A percentile compares a stretch with the other conserved stretches of the same genome.
Conservation (phyloP, 768 basidiomycete genomes). For the Galerina marginata region DNA sequence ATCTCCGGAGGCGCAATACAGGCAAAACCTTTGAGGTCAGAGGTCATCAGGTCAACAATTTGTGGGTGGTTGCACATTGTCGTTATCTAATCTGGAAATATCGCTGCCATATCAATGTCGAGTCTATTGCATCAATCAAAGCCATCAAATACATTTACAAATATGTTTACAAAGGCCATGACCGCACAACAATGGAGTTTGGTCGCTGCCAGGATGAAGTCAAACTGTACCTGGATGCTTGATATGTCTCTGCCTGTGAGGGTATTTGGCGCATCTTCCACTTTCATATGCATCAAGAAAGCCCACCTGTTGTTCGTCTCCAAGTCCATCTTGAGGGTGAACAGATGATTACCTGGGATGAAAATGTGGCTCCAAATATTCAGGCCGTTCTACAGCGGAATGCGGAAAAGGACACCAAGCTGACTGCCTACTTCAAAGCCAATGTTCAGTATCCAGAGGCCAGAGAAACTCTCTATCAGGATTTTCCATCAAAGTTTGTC, state of each 20-base stretch:
- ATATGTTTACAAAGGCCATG: too few species aligned
- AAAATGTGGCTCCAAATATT: conserved; percentile 25
- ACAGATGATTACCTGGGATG: conserved; percentile 40
- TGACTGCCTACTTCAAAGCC: conserved; percentile 40
- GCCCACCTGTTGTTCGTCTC: conserved; percentile 43
- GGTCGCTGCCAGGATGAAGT: too few species aligned
- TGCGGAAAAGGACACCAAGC: conserved; percentile 23
- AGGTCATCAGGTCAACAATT: conserved; percentile 39
- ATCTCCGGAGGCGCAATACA: conserved; percentile 40
- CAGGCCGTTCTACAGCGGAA: conserved; percentile 23
- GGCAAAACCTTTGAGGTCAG: conserved; percentile 19
- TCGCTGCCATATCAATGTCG: too few species aligned
- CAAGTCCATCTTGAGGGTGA: conserved; percentile 47
- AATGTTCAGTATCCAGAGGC: conserved; percentile 27
- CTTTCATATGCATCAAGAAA: conserved; percentile 35
- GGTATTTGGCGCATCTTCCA: conserved; percentile 39
- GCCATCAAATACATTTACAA: conserved; percentile 51
- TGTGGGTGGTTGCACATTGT: conserved; percentile 49
- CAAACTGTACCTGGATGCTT: too few species aligned
- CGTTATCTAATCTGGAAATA: too few species aligned
- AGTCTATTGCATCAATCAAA: too few species aligned
- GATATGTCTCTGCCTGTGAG: conserved; percentile 34
- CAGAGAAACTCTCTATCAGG: conserved; percentile 33
- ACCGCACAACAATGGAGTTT: too few species aligned
- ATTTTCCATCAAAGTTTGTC: conserved; percentile 32